These are phyloP conservation scores for Mortierella sp. DNA, from an alignment of 371 early-diverging fungal genomes.

Conservation along the genomic window DNA sequence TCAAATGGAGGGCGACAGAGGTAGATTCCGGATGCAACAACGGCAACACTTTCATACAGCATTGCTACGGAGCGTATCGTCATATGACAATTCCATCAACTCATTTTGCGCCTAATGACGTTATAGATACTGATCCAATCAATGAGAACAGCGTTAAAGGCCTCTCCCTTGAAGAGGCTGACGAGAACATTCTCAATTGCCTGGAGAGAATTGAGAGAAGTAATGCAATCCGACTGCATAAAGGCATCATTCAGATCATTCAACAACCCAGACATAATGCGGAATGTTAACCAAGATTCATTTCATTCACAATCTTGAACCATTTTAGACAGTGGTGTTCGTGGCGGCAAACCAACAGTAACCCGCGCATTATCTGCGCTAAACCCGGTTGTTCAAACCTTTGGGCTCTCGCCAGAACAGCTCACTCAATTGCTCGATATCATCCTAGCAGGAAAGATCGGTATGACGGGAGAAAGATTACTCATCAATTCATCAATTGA, in stretches of 20 bases:
- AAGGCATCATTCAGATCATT: not conserved
- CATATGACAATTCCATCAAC: not conserved
- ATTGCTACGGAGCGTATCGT: not conserved
- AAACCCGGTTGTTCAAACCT: conserved; percentile 15
- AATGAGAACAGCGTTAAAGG: conserved; percentile 5
- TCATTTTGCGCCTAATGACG: not conserved
- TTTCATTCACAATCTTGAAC: not conserved
- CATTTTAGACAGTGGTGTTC: conserved; percentile 43
- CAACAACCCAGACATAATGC: not conserved
- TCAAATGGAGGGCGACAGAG: conserved; percentile 17
- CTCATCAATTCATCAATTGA: too few relatives aligned
- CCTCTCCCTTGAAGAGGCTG: conserved; percentile 34
- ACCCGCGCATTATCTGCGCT: conserved; percentile 22
- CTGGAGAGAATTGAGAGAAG: conserved; percentile 46
- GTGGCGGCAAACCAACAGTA: conserved; percentile 39
- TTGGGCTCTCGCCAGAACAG: conserved; percentile 36
- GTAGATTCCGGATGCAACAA: conserved; percentile 1
- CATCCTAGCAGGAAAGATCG: conserved; percentile 28
- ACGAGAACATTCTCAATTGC: conserved; percentile 20
- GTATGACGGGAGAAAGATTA: conserved; percentile 5
- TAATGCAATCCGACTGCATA: conserved; percentile 4
- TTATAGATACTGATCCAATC: conserved; percentile 3
- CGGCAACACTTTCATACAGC: not conserved
- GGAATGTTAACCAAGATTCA: not conserved
- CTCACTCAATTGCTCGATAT: conserved; percentile 27